phyloP scores from a whole-genome alignment of 2,329 filamentous ascomycete species.

The Paraphoma chrysanthemicola region DNA sequence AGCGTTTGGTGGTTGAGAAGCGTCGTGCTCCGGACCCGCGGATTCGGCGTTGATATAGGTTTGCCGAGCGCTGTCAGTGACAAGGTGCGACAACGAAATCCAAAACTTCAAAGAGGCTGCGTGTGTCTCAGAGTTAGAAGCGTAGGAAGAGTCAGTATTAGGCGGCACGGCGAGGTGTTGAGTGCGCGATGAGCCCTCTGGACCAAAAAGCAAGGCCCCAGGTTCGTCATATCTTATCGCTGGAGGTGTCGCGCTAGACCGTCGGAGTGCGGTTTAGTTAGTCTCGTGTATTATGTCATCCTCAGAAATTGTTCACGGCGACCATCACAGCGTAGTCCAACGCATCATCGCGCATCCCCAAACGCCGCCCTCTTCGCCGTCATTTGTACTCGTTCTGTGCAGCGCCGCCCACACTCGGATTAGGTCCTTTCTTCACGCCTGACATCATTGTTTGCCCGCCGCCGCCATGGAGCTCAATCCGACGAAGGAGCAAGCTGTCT shows the following conservation, averaged over 20 bases:
- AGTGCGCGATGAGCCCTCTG: neutral
- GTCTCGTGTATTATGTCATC: slow-evolving; percentile 33
- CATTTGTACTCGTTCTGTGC: slow-evolving; percentile 20
- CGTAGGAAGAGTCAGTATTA: slow-evolving; percentile 3
- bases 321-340: slow-evolving; percentile 17
- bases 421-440: slow-evolving; percentile 7
- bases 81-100: slow-evolving; percentile 20
- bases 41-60: slow-evolving; percentile 21
- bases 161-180: slow-evolving; percentile 8
- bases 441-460: slow-evolving; percentile 19
- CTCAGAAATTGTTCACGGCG: slow-evolving; percentile 36
- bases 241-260: slow-evolving; percentile 15
- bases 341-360: slow-evolving; percentile 18
- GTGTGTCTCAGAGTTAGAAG: slow-evolving; percentile 9
- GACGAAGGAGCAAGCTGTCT: slow-evolving; percentile 41
- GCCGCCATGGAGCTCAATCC: slow-evolving; percentile 42
- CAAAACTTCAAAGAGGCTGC: slow-evolving; percentile 9
- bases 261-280: slow-evolving; percentile 17
- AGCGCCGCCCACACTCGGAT: slow-evolving; percentile 8
- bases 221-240: slow-evolving; percentile 23
- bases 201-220: slow-evolving; percentile 21
- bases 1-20: slow-evolving; percentile 23
- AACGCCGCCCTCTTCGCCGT: slow-evolving; percentile 2
- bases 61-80: slow-evolving; percentile 30
- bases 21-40: slow-evolving; percentile 19